These are phyloP conservation scores for Colletotrichum tanaceti DNA, from an alignment of 2,329 filamentous ascomycete species.

Conservation along the genomic window DNA sequence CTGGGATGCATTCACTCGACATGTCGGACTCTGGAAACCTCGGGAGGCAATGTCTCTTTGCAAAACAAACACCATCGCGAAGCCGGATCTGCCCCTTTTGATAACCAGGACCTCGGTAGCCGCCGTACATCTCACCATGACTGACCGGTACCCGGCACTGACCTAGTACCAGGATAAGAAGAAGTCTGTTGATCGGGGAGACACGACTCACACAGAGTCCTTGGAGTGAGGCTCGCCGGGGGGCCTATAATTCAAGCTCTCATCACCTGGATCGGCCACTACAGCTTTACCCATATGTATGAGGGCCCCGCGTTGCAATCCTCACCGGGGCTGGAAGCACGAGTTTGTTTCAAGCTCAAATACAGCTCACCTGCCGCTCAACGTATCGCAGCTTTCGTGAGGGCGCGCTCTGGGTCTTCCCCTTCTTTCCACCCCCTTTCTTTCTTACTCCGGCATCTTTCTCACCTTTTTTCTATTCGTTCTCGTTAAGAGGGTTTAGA, in stretches of 20 bases:
- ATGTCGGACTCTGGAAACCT: neutral
- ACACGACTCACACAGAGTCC: too few species aligned
- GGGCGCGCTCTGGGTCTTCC: neutral
- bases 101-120: too few species aligned
- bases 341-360: conserved; percentile 14
- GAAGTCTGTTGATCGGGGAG: neutral
- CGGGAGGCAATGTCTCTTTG: neutral
- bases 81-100: neutral
- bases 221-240: neutral
- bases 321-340: neutral
- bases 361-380: conserved; percentile 14
- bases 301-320: neutral
- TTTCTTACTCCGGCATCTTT: too few species aligned
- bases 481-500: neutral
- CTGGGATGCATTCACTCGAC: neutral
- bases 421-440: too few species aligned
- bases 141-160: neutral
- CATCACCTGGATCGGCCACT: neutral
- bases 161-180: neutral
- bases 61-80: neutral
- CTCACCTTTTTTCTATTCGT: neutral
- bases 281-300: neutral
- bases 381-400: too few species aligned
- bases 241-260: conserved; percentile 7
- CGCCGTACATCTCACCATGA: neutral